A percentile compares a stretch with the other conserved stretches of the same genome.
Conservation (phyloP, 2,329 filamentous ascomycete genomes). For the Purpureocillium lavendulum region DNA sequence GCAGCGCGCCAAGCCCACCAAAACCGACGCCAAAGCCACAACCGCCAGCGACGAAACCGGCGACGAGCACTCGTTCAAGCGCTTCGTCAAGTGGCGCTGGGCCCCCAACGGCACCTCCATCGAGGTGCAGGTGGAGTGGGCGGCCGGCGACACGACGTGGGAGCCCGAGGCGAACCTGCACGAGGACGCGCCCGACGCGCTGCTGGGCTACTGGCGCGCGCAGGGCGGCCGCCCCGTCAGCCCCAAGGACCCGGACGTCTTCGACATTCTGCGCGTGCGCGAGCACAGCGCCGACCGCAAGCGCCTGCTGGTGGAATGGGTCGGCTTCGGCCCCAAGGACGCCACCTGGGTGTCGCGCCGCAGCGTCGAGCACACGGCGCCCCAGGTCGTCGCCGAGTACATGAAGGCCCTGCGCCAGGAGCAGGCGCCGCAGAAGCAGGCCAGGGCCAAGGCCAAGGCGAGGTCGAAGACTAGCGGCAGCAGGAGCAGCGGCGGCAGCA, state of each 20-base stretch:
- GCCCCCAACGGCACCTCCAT: slow-evolving; percentile 12
- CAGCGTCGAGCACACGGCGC: slow-evolving; percentile 17
- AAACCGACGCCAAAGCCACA: no score
- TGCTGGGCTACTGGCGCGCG: slow-evolving; percentile 23
- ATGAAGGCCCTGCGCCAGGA: no score
- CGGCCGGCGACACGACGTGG: slow-evolving; percentile 20
- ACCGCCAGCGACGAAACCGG: not conserved
- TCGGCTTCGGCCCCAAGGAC: slow-evolving; percentile 20
- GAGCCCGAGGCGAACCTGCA: slow-evolving; percentile 24
- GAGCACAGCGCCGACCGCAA: slow-evolving; percentile 19
- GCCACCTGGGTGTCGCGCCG: slow-evolving; percentile 20
- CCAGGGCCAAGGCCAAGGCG: not conserved
- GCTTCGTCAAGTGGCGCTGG: slow-evolving; percentile 20
- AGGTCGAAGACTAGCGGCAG: not conserved
- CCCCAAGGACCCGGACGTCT: slow-evolving; percentile 19
- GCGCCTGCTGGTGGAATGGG: slow-evolving; percentile 25
- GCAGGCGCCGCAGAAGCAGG: not conserved
- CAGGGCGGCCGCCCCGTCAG: slow-evolving; percentile 22
- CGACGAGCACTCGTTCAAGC: slow-evolving; percentile 11
- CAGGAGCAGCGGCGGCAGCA: no score
- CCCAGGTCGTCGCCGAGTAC: slow-evolving; percentile 18
- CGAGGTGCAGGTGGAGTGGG: slow-evolving; percentile 23
- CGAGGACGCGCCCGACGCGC: slow-evolving; percentile 18
- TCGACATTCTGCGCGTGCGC: slow-evolving; percentile 22
- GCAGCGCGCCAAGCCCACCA: no score